These are phyloP conservation scores for Globisporangium splendens DNA, from an alignment of 352 stramenopile species.

Conservation along the genomic window DNA sequence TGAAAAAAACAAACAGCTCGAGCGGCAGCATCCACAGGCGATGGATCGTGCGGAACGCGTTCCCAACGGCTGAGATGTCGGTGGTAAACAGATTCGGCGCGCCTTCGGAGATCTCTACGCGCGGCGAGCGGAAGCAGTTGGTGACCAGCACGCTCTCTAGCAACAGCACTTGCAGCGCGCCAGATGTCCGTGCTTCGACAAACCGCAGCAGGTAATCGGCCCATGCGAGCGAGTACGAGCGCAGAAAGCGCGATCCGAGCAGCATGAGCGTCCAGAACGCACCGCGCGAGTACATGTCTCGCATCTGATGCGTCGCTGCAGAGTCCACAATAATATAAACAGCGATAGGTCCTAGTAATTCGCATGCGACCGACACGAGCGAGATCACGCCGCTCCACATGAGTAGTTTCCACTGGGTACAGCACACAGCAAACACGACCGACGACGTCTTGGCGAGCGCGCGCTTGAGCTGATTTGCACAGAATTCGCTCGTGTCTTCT, in stretches of 20 bases:
- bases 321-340: slow-evolving; percentile 26
- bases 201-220: slow-evolving; percentile 29
- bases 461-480: slow-evolving; percentile 16
- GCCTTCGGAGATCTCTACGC: not conserved
- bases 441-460: slow-evolving; percentile 16
- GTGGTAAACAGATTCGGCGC: slow-evolving; percentile 31
- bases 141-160: slow-evolving; percentile 24
- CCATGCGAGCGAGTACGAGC: slow-evolving; percentile 28
- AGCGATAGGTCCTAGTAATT: slow-evolving; percentile 24
- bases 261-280: slow-evolving; percentile 28
- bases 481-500: slow-evolving; percentile 20
- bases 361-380: slow-evolving; percentile 23
- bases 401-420: slow-evolving; percentile 19
- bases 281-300: slow-evolving; percentile 21
- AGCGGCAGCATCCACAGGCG: slow-evolving; percentile 29
- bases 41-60: slow-evolving; percentile 26
- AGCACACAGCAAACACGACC: slow-evolving; percentile 20
- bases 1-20: slow-evolving; percentile 17
- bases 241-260: slow-evolving; percentile 25
- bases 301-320: slow-evolving; percentile 19
- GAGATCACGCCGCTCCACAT: slow-evolving; percentile 27
- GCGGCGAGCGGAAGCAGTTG: not conserved
- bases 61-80: slow-evolving; percentile 20
- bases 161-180: slow-evolving; percentile 26
- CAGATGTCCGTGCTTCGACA: slow-evolving; percentile 15